These are phyloP conservation scores for Catunica adiposa DNA, from an alignment of 2,329 filamentous ascomycete genomes.

Conservation along the genomic window DNA sequence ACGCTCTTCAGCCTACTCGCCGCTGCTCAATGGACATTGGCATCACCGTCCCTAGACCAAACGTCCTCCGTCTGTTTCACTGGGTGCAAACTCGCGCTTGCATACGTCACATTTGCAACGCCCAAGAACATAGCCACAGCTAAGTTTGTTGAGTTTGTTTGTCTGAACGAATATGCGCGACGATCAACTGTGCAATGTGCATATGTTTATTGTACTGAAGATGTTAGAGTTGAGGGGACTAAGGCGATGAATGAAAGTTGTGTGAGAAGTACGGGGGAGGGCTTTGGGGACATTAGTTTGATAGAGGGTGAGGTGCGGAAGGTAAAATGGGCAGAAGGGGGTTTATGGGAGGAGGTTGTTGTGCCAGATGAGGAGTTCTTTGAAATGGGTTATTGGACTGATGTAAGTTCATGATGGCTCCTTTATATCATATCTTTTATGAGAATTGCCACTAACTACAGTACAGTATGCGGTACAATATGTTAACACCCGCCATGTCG, in stretches of 20 bases:
- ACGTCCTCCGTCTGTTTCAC: background rate
- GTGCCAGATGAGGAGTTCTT: constrained; percentile 10
- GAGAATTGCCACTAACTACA: background rate
- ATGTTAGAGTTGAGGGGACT: constrained; percentile 18
- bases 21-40: background rate
- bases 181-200: constrained; percentile 20
- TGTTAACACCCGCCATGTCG: constrained; percentile 3
- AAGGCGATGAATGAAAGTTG: constrained; percentile 24
- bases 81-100: constrained; percentile 6
- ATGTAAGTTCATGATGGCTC: constrained; percentile 1
- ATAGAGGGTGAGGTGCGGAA: constrained; percentile 13
- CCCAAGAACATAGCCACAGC: background rate
- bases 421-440: too few species aligned
- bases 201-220: constrained; percentile 21
- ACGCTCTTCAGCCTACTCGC: background rate
- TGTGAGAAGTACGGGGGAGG: constrained; percentile 17
- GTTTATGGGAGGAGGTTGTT: constrained; percentile 7
- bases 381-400: constrained; percentile 10
- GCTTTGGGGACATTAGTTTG: background rate
- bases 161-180: constrained; percentile 6
- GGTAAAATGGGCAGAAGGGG: constrained; percentile 4
- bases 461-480: constrained; percentile 24
- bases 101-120: constrained; percentile 6
- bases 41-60: background rate
- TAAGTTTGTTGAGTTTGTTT: background rate